These are phyloP conservation scores for Diaporthe citri DNA, from an alignment of 2,329 filamentous ascomycete species.

Conservation along the genomic window DNA sequence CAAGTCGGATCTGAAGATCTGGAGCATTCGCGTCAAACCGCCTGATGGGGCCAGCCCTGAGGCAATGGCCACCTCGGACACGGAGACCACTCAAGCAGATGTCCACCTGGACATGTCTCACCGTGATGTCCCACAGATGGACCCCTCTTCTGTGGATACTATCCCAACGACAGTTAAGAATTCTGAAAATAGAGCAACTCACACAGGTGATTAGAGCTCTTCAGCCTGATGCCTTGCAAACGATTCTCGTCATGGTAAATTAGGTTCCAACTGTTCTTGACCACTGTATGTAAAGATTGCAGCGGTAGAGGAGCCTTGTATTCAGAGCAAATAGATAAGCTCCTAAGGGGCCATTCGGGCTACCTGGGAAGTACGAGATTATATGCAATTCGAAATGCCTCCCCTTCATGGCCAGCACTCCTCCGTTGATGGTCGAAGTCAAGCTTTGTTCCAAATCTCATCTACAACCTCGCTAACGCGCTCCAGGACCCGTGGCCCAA, in stretches of 20 bases:
- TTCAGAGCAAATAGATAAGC: slow-evolving; percentile 7
- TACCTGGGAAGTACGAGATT: not conserved
- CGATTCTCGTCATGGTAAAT: not conserved
- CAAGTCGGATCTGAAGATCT: slow-evolving; percentile 61
- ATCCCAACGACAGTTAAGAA: not conserved
- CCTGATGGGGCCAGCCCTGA: slow-evolving; percentile 10
- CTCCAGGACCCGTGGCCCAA: slow-evolving; percentile 65
- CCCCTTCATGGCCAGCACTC: slow-evolving; percentile 37
- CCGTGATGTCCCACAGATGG: not conserved
- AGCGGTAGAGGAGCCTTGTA: not conserved
- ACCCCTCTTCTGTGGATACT: not conserved
- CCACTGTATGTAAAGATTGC: not conserved
- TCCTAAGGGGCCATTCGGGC: not conserved
- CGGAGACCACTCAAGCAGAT: not conserved
- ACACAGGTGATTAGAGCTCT: not conserved
- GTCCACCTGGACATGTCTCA: not conserved
- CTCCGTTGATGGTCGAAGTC: slow-evolving; percentile 64
- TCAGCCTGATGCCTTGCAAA: not conserved
- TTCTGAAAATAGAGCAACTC: not conserved
- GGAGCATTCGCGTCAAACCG: slow-evolving; percentile 51
- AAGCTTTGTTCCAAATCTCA: slow-evolving; percentile 58
- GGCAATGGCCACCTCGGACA: not conserved
- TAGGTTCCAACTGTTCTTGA: not conserved
- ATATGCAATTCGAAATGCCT: not conserved
- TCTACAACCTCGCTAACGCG: slow-evolving; percentile 66